These are phyloP conservation scores for Mucor plumbeus DNA, from an alignment of 371 early-diverging fungal species.

Conservation along the genomic window DNA sequence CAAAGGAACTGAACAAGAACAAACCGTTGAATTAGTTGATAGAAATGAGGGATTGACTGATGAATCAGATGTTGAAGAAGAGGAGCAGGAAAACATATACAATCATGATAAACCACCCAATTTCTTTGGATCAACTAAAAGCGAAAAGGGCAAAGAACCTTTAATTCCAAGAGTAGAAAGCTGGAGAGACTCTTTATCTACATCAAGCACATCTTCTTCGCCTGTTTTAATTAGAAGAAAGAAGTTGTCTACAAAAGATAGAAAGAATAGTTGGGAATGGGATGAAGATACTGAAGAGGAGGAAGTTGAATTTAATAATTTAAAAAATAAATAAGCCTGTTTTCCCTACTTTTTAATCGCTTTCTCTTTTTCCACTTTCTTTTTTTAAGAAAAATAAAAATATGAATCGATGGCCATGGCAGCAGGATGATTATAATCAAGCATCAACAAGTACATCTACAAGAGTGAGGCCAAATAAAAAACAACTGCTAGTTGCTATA, in stretches of 20 bases:
- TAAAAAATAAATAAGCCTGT: slow-evolving; percentile 3
- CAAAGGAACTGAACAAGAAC: neutral
- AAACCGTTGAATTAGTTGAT: neutral
- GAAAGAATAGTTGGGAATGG: slow-evolving; percentile 27
- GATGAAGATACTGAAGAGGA: slow-evolving; percentile 17
- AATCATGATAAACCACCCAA: neutral
- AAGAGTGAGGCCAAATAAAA: slow-evolving; percentile 9
- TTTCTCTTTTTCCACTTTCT: neutral
- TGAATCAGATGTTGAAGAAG: slow-evolving; percentile 2
- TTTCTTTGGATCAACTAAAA: slow-evolving; percentile 4
- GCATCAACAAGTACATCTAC: neutral
- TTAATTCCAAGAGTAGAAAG: slow-evolving; percentile 12
- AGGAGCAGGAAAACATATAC: neutral
- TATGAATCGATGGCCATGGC: neutral
- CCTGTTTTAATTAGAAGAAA: slow-evolving; percentile 24
- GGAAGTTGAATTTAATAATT: slow-evolving; percentile 4
- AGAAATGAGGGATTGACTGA: neutral
- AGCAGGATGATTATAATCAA: neutral
- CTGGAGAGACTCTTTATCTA: slow-evolving; percentile 19
- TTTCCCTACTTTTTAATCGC: neutral
- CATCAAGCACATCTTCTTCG: slow-evolving; percentile 11
- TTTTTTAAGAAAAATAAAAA: neutral
- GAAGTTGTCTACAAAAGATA: slow-evolving; percentile 20
- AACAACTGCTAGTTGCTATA: slow-evolving; percentile 3
- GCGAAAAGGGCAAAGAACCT: slow-evolving; percentile 19